Evolutionary conservation across 2,329 filamentous ascomycete genomes (phyloP).

Genomic region (Aspergillus bombycis): DNA sequence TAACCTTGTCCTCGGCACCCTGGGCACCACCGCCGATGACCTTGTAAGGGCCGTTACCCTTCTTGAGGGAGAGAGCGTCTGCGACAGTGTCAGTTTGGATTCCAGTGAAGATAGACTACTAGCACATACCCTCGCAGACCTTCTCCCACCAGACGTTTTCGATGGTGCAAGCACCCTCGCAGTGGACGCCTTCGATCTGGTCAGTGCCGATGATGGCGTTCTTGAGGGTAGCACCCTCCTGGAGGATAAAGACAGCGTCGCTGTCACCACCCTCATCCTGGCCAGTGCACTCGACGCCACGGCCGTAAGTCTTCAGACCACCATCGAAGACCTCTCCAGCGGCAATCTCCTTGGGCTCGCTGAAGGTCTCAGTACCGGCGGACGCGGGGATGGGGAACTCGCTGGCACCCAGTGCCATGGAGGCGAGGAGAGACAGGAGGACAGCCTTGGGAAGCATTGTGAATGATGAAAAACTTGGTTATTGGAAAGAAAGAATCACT

Average conservation of each 20-base stretch:
- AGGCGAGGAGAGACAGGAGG: slow-evolving; percentile 10
- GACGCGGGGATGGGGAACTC: slow-evolving; percentile 43
- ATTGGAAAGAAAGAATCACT: not conserved
- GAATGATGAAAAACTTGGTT: not conserved
- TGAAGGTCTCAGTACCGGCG: slow-evolving; percentile 45
- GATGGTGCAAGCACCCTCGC: slow-evolving; percentile 35
- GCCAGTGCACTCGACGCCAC: slow-evolving; percentile 43
- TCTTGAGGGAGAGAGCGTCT: slow-evolving; percentile 41
- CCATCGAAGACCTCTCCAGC: slow-evolving; percentile 51
- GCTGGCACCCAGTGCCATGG: slow-evolving; percentile 6
- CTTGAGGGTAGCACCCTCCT: slow-evolving; percentile 35
- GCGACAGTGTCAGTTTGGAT: not conserved
- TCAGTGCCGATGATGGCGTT: slow-evolving; percentile 47
- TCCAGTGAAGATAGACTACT: not conserved
- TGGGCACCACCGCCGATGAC: slow-evolving; percentile 42
- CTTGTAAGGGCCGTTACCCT: slow-evolving; percentile 34
- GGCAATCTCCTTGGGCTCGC: slow-evolving; percentile 47
- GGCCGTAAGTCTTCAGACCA: slow-evolving; percentile 54
- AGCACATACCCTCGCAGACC: slow-evolving; percentile 40
- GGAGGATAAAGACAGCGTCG: slow-evolving; percentile 40
- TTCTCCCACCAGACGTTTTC: slow-evolving; percentile 41
- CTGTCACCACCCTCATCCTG: slow-evolving; percentile 49
- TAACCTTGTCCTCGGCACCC: slow-evolving; percentile 39
- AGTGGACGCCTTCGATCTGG: slow-evolving; percentile 47
- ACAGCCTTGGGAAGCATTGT: slow-evolving; percentile 12